A percentile compares a stretch with the other conserved stretches of the same genome.
Conservation (phyloP, 352 stramenopile species). For the Phytopythium cucurbitacearum region DNA sequence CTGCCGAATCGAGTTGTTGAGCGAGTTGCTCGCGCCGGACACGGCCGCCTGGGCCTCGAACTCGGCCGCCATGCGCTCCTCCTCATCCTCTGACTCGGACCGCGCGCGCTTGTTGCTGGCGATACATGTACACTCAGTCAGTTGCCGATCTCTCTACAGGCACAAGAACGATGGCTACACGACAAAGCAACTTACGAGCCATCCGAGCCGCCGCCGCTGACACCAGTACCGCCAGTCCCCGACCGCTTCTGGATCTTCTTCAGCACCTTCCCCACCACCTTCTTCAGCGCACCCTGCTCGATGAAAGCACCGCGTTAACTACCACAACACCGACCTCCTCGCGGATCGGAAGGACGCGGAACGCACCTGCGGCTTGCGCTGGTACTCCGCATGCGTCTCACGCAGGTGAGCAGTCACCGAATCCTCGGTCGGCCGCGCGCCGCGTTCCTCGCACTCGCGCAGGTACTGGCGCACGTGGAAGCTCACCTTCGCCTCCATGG, state of each 20-base stretch:
- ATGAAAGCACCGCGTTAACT: not conserved
- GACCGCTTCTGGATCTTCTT: slow-evolving; percentile 34
- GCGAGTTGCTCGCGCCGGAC: slow-evolving; percentile 34
- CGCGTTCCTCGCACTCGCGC: slow-evolving; percentile 72
- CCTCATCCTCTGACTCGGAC: slow-evolving; percentile 53
- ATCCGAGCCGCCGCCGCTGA: slow-evolving; percentile 7
- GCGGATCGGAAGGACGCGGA: not conserved
- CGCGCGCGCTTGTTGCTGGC: slow-evolving; percentile 49
- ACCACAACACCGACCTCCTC: not conserved
- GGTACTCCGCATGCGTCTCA: slow-evolving; percentile 82
- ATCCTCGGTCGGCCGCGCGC: slow-evolving; percentile 47
- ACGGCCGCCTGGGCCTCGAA: slow-evolving; percentile 40
- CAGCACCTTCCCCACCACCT: slow-evolving; percentile 67
- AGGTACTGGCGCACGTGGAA: slow-evolving; percentile 86
- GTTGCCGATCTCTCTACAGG: not conserved
- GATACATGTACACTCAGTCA: not conserved
- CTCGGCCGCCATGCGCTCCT: slow-evolving; percentile 51
- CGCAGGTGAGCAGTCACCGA: slow-evolving; percentile 59
- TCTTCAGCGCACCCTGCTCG: slow-evolving; percentile 45
- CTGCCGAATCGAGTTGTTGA: slow-evolving; percentile 78
- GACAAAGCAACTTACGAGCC: slow-evolving; percentile 6
- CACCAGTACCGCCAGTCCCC: not conserved
- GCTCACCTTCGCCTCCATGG: slow-evolving; percentile 83
- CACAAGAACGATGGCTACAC: not conserved
- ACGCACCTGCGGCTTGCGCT: slow-evolving; percentile 61